Conservation (phyloP, 1,139 yeast genomes). For the Blastobotrys malaysiensis region DNA sequence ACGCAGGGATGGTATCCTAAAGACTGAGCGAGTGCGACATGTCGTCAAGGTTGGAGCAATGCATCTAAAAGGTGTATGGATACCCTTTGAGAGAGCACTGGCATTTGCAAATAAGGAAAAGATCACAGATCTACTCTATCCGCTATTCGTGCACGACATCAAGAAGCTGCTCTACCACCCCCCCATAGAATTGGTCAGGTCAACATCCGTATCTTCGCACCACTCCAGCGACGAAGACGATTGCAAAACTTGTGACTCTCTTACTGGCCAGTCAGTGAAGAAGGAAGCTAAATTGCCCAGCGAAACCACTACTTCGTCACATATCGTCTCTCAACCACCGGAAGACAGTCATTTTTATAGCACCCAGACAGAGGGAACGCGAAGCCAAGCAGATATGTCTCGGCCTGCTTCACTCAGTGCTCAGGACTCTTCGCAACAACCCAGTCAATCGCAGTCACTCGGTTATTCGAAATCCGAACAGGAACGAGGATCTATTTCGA, state of each 20-base stretch:
- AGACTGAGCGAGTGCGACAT: constrained; percentile 76
- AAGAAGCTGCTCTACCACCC: constrained; percentile 36
- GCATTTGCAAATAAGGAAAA: constrained; percentile 84
- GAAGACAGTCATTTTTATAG: background rate
- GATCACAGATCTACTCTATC: constrained; percentile 74
- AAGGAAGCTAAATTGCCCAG: background rate
- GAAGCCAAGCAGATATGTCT: background rate
- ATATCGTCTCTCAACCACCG: background rate
- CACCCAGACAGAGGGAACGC: background rate
- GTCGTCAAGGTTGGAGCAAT: constrained; percentile 92
- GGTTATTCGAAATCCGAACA: background rate
- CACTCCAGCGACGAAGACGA: background rate
- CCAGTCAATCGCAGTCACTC: background rate
- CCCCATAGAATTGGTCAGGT: background rate
- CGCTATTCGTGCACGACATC: constrained; percentile 80
- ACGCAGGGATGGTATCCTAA: constrained; percentile 87
- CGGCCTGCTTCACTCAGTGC: background rate
- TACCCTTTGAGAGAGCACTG: constrained; percentile 85
- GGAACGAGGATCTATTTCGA: background rate
- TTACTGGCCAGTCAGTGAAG: background rate
- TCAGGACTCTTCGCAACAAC: background rate
- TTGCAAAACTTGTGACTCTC: background rate
- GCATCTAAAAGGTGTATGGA: constrained; percentile 97
- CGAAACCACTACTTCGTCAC: background rate
- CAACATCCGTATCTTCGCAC: background rate